Evolutionary conservation across 495 filamentous ascomycete species (phyloP).

Genomic region (Neurospora sp.): DNA sequence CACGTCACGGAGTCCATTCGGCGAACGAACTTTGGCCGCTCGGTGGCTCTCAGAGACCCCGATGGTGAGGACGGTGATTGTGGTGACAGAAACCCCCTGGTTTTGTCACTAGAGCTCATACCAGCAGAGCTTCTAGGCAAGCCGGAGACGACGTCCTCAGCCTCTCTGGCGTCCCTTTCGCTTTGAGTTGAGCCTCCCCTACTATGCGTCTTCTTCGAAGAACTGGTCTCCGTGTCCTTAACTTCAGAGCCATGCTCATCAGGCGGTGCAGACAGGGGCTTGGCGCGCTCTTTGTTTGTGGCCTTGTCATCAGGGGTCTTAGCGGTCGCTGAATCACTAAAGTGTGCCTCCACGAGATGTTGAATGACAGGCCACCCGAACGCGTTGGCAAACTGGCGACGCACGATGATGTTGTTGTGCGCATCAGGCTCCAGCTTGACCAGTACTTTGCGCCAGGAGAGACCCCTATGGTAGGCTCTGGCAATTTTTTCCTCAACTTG

Average conservation of each 20-base stretch:
- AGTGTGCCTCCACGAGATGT: slow-evolving; percentile 89
- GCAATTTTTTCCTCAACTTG: slow-evolving; percentile 96
- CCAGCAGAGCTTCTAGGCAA: neutral
- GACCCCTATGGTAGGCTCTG: slow-evolving; percentile 77
- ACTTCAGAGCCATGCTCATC: slow-evolving; percentile 32
- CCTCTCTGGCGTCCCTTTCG: slow-evolving; percentile 12
- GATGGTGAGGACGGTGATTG: slow-evolving; percentile 8
- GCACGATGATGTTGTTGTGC: slow-evolving; percentile 96
- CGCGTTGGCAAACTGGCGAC: slow-evolving; percentile 91
- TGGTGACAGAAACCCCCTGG: slow-evolving; percentile 2
- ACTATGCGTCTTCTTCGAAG: neutral
- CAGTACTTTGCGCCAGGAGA: slow-evolving; percentile 93
- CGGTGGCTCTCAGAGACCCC: neutral
- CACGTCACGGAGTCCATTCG: slow-evolving; percentile 34
- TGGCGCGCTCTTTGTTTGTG: slow-evolving; percentile 31
- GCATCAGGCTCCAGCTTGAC: slow-evolving; percentile 94
- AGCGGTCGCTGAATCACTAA: slow-evolving; percentile 55
- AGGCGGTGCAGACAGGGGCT: slow-evolving; percentile 20
- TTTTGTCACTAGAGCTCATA: neutral
- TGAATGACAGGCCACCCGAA: slow-evolving; percentile 96
- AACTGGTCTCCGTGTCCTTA: slow-evolving; percentile 11
- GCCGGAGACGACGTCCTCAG: slow-evolving; percentile 7
- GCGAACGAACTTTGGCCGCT: slow-evolving; percentile 22
- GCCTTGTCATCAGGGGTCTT: slow-evolving; percentile 48
- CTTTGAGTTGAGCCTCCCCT: slow-evolving; percentile 1